phyloP scores from a whole-genome alignment of 1,139 yeast species.

The Meyerozyma sp. region DNA sequence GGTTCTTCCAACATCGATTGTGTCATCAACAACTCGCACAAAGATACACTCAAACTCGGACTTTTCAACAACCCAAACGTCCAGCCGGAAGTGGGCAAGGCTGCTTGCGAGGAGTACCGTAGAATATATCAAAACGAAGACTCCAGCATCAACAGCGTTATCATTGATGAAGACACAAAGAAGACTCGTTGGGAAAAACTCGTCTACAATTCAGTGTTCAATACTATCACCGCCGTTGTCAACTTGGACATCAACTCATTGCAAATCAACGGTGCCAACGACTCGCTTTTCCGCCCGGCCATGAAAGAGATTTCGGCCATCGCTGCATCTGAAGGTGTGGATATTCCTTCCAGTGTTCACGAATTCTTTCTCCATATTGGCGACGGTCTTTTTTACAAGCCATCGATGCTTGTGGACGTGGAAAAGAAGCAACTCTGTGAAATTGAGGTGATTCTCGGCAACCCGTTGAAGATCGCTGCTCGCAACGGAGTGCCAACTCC shows the following conservation, averaged over 20 bases:
- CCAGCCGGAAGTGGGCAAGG: conserved; percentile 13
- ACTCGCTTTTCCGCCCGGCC: conserved; percentile 49
- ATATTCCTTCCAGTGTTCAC: conserved; percentile 38
- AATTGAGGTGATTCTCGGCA: conserved; percentile 66
- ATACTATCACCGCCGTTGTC: conserved; percentile 53
- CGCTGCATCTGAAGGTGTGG: conserved; percentile 61
- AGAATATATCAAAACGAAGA: conserved; percentile 42
- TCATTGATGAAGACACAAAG: conserved; percentile 44
- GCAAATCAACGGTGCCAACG: conserved; percentile 49
- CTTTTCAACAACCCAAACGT: conserved; percentile 28
- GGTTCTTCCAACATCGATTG: conserved; percentile 19
- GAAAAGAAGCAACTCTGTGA: conserved; percentile 69
- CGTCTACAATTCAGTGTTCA: conserved; percentile 63
- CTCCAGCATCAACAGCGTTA: conserved; percentile 25
- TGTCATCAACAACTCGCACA: conserved; percentile 7
- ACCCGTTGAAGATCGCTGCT: conserved; percentile 58
- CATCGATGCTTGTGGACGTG: conserved; percentile 71
- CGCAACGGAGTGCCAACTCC: conserved; percentile 57
- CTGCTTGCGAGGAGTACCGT: conserved; percentile 30
- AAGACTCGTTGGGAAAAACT: conserved; percentile 68
- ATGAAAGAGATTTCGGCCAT: conserved; percentile 59
- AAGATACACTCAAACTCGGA: conserved; percentile 32
- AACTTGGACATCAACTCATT: conserved; percentile 53
- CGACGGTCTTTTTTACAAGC: conserved; percentile 61
- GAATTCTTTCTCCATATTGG: conserved; percentile 52